A percentile compares a stretch with the other conserved stretches of the same genome.
These are phyloP conservation scores for Microdochium trichocladiopsis DNA, from an alignment of 2,329 filamentous ascomycete species.

Conservation along the genomic window DNA sequence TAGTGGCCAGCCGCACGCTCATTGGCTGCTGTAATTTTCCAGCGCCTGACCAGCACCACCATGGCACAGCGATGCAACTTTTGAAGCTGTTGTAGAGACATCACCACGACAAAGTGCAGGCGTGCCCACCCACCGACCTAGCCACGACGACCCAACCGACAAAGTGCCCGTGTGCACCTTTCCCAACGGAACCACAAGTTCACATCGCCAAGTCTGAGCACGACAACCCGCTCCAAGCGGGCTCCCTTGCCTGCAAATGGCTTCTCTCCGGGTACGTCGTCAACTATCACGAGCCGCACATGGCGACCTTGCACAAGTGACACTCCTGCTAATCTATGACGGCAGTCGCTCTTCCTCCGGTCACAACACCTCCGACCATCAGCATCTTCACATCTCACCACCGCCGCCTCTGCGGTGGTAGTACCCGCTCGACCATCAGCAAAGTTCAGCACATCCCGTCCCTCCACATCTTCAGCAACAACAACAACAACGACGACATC, in stretches of 20 bases:
- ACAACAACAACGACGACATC: slow-evolving; percentile 4
- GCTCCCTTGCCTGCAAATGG: slow-evolving; percentile 2
- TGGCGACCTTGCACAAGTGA: no score
- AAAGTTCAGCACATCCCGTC: neutral
- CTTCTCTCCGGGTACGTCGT: slow-evolving; percentile 5
- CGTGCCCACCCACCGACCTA: no score
- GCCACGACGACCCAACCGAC: no score
- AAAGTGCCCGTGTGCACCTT: no score
- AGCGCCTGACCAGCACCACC: neutral
- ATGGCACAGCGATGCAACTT: neutral
- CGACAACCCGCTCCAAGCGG: neutral
- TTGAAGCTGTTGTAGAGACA: no score
- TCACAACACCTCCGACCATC: slow-evolving; percentile 18
- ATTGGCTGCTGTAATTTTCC: neutral
- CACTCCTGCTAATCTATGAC: neutral
- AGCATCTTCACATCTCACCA: slow-evolving; percentile 6
- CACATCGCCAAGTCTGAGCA: neutral
- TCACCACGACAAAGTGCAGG: no score
- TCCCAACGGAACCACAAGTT: no score
- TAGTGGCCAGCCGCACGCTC: neutral
- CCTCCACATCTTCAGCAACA: slow-evolving; percentile 1
- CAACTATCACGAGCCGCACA: neutral
- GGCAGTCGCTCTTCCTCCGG: slow-evolving; percentile 8
- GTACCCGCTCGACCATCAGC: neutral
- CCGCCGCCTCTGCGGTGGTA: slow-evolving; percentile 1